phyloP scores from a whole-genome alignment of 306 rosid genomes.

The Dryas octopetala region DNA sequence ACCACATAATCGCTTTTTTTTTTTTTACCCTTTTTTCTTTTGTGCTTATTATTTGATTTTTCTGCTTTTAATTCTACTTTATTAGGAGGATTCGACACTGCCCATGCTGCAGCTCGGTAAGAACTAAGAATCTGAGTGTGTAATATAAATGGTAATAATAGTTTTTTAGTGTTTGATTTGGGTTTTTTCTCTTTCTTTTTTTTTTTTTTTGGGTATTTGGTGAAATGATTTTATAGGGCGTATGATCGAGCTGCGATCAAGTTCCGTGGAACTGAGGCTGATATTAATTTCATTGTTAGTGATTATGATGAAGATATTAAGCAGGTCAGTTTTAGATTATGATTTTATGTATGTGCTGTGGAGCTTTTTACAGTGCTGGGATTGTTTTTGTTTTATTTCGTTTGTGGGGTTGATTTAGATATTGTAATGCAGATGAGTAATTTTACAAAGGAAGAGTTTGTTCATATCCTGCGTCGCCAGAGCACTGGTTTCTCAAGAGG shows the following conservation, averaged over 20 bases:
- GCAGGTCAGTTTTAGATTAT: constrained; percentile 49
- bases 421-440: constrained; percentile 60
- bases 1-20: background rate
- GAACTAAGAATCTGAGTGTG: background rate
- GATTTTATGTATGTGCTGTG: background rate
- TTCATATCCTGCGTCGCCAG: constrained; percentile 85
- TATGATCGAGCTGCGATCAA: constrained; percentile 97
- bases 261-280: constrained; percentile 87
- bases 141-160: background rate
- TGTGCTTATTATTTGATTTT: background rate
- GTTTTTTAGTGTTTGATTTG: constrained; percentile 1
- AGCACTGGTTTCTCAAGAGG: constrained; percentile 94
- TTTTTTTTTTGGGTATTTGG: constrained; percentile 11
- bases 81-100: constrained; percentile 90
- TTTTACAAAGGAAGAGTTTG: constrained; percentile 83
- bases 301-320: constrained; percentile 83
- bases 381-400: background rate
- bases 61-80: background rate
- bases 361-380: background rate
- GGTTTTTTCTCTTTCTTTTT: background rate
- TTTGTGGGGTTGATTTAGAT: background rate
- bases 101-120: constrained; percentile 91
- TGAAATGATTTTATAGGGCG: constrained; percentile 46
- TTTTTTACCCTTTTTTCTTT: background rate
- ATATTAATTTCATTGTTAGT: constrained; percentile 73